Evolutionary conservation across 768 basidiomycete genomes (phyloP).

Genomic region (Clitopilus hobsonii): DNA sequence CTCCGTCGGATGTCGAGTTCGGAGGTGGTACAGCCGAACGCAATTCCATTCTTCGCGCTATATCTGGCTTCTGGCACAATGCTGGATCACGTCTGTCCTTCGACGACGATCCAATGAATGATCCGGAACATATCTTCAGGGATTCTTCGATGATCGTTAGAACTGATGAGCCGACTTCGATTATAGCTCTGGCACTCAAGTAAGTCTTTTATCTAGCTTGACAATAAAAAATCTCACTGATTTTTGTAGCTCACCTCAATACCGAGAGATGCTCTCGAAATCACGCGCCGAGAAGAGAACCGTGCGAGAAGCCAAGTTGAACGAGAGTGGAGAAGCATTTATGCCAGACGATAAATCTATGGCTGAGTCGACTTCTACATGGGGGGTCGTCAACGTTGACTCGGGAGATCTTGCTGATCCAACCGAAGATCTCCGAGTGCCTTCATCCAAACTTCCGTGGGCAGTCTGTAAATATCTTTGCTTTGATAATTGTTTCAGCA

Average conservation of each 20-base stretch:
- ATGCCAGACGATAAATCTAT: slow-evolving; percentile 89
- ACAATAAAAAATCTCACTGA: background rate
- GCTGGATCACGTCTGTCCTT: slow-evolving; percentile 46
- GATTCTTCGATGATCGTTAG: slow-evolving; percentile 94
- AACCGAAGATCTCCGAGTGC: slow-evolving; percentile 69
- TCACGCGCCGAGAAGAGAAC: slow-evolving; percentile 76
- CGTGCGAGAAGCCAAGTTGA: slow-evolving; percentile 49
- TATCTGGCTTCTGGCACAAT: slow-evolving; percentile 80
- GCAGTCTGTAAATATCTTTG: slow-evolving; percentile 57
- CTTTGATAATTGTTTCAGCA: background rate
- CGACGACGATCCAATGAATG: slow-evolving; percentile 68
- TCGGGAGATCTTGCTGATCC: slow-evolving; percentile 60
- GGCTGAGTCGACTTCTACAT: slow-evolving; percentile 82
- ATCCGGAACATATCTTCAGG: slow-evolving; percentile 90
- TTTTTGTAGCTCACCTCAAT: slow-evolving; percentile 64
- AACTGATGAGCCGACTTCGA: slow-evolving; percentile 96
- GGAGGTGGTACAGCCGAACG: slow-evolving; percentile 51
- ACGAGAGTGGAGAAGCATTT: slow-evolving; percentile 75
- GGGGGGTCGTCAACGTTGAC: slow-evolving; percentile 89
- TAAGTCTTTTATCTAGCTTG: slow-evolving; percentile 28
- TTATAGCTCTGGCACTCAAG: slow-evolving; percentile 93
- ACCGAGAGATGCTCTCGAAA: slow-evolving; percentile 73
- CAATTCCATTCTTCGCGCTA: slow-evolving; percentile 72
- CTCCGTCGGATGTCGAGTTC: slow-evolving; percentile 49
- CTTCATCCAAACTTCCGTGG: slow-evolving; percentile 79